Base-by-base conservation (phyloP, 2,329 filamentous ascomycete species). In the Chaetomium globosum region DNA sequence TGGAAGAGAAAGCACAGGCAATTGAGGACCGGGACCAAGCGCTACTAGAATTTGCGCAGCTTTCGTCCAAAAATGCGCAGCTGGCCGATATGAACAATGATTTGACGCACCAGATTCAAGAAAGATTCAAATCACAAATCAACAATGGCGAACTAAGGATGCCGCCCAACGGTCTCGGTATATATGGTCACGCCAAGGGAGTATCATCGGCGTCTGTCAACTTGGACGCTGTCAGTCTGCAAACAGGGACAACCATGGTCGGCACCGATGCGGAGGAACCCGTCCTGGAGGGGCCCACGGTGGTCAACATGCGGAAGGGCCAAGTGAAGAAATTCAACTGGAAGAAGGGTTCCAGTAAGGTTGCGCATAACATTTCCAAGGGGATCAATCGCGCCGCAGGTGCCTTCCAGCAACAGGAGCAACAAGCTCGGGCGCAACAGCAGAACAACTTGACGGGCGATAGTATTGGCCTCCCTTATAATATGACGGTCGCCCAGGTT, bases 281-380 rank as follows among this genome's bases (percentile, higher is more conserved):
- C 0, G 82, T 87, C 63, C 77, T 87, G n/a, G 85, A 87, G 68
- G 90, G 92, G 2, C 93, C 95, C n/a, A 95, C 96, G 67, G 91
- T 98, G 39, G 91, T 98, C 67, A 96, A 95, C 73, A 96, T 98
- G 68, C 88, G 93, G 72, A 98, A 97, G 80, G 93, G 91, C 33
- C 93, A 97, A 75, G 88, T 90, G 61, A 96, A 93, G 81, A 98
- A 97, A 77, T 97, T 97, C 80, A 97, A 97, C 80, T 98, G 95
- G 93, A 97, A 97, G 84, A 97, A 96, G 81, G 93, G 93, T 48
- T 92, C 92, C 48, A 94, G 96, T 78, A 93, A 91, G 63, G 89
- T 98, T 72, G 93, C 93, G 31, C 96, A 97, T 77, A 94, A 93
- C 74, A 91, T 98, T 59, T 90, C 91, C 67, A 97, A 97, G 80